These are phyloP conservation scores for Apiospora koreana DNA, from an alignment of 2,329 filamentous ascomycete species.

Conservation along the genomic window DNA sequence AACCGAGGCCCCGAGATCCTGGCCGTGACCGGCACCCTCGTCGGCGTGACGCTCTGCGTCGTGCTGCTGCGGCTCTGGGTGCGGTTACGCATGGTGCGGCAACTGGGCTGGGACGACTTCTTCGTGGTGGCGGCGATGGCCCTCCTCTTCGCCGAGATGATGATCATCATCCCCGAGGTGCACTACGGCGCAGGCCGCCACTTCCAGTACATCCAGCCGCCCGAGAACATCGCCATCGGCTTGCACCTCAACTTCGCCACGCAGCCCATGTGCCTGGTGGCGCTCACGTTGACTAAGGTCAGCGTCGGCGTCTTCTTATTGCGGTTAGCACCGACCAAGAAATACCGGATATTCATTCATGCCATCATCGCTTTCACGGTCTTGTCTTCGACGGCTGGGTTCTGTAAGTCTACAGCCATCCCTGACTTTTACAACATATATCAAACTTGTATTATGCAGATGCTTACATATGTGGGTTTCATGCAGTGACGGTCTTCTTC, in stretches of 20 bases:
- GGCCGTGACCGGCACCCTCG: not conserved
- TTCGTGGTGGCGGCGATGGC: not conserved
- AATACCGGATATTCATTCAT: not conserved
- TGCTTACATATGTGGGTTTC: not conserved
- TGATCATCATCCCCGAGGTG: not conserved
- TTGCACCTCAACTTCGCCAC: conserved; percentile 1
- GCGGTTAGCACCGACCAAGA: not conserved
- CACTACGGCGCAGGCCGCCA: not conserved
- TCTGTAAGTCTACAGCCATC: not conserved
- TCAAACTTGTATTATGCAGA: not conserved
- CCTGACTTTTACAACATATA: too few species aligned
- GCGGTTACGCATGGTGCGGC: not conserved
- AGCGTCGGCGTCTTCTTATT: not conserved
- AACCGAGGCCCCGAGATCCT: not conserved
- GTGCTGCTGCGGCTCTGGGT: not conserved
- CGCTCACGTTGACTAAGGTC: not conserved
- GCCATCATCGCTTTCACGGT: not conserved
- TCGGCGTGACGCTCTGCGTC: not conserved
- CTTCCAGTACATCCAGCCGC: not conserved
- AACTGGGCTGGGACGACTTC: conserved; percentile 5
- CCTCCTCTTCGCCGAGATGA: not conserved
- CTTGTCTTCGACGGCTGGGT: not conserved
- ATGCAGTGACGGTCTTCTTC: not conserved
- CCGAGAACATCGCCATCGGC: not conserved
- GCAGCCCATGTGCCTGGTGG: not conserved